These are phyloP conservation scores for Neurospora intermedia DNA, from an alignment of 495 filamentous ascomycete species.

Conservation along the genomic window DNA sequence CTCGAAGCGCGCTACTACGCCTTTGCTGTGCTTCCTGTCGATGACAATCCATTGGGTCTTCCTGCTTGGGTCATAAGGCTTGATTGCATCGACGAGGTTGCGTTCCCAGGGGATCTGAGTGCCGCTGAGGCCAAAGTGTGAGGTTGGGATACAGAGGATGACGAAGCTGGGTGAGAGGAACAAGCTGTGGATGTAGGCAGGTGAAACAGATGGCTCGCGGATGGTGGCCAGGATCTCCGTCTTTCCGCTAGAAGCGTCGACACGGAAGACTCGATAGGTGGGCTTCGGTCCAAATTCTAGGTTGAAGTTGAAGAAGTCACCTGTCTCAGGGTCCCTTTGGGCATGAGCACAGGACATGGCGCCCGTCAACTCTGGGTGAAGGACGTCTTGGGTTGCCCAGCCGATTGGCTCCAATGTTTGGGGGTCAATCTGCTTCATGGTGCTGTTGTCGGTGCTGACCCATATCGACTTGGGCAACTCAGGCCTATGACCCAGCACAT, in stretches of 20 bases:
- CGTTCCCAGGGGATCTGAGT: constrained; percentile 41
- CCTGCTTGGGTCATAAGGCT: constrained; percentile 37
- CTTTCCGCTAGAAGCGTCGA: constrained; percentile 47
- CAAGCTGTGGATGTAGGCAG: constrained; percentile 66
- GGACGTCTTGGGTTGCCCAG: constrained; percentile 39
- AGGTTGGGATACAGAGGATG: constrained; percentile 50
- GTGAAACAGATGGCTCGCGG: constrained; percentile 26
- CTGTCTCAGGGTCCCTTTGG: constrained; percentile 56
- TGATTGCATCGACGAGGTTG: constrained; percentile 48
- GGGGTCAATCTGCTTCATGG: constrained; percentile 51
- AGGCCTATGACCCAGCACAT: constrained; percentile 5
- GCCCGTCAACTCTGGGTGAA: constrained; percentile 59
- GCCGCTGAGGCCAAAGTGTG: constrained; percentile 39
- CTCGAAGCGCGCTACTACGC: constrained; percentile 49
- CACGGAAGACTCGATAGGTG: constrained; percentile 54
- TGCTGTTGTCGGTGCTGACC: constrained; percentile 47
- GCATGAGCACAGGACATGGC: constrained; percentile 55
- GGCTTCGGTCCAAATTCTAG: constrained; percentile 34
- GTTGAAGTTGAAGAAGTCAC: constrained; percentile 74
- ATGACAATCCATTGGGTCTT: constrained; percentile 59
- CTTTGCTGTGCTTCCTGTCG: constrained; percentile 42
- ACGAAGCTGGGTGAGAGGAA: constrained; percentile 56
- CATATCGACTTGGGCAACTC: constrained; percentile 39
- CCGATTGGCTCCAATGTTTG: constrained; percentile 60
- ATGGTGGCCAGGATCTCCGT: constrained; percentile 64